A percentile compares a stretch with the other conserved stretches of the same genome.
phyloP scores from a whole-genome alignment of 208 protist species.

The Leishmania turanica region DNA sequence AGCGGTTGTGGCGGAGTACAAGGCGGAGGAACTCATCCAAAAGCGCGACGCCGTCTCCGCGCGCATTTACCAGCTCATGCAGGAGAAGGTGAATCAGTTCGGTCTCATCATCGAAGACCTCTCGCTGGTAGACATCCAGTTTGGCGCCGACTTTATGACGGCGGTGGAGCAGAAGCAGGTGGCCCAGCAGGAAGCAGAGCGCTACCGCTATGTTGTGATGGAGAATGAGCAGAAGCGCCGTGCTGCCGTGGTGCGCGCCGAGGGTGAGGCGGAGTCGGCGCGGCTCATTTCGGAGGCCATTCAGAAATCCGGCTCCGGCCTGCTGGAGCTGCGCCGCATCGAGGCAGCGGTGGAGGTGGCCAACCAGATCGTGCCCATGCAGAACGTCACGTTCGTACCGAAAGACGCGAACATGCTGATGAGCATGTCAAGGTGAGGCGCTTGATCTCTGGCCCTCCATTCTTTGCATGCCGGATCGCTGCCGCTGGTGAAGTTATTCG shows the following conservation, averaged over 20 bases:
- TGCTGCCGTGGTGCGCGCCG: conserved; percentile 93
- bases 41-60: conserved; percentile 95
- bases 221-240: conserved; percentile 95
- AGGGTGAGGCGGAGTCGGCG: conserved; percentile 95
- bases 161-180: conserved; percentile 98
- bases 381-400: conserved; percentile 89
- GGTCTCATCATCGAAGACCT: conserved; percentile 97
- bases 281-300: conserved; percentile 93
- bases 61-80: conserved; percentile 93
- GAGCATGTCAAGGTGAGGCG: conserved; percentile 38
- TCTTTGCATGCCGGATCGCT: not conserved
- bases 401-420: conserved; percentile 70
- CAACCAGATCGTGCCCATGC: conserved; percentile 73
- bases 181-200: conserved; percentile 97
- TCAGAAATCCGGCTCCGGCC: conserved; percentile 67
- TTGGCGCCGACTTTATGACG: conserved; percentile 95
- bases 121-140: conserved; percentile 97
- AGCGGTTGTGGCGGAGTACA: conserved; percentile 98
- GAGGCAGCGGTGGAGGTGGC: conserved; percentile 97
- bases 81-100: conserved; percentile 97
- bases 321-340: conserved; percentile 96
- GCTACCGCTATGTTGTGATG: conserved; percentile 95
- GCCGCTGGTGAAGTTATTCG: not conserved
- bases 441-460: not conserved
- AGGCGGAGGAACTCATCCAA: conserved; percentile 98